phyloP scores from a whole-genome alignment of 2,329 filamentous ascomycete species.

The Fusarium anguioides region DNA sequence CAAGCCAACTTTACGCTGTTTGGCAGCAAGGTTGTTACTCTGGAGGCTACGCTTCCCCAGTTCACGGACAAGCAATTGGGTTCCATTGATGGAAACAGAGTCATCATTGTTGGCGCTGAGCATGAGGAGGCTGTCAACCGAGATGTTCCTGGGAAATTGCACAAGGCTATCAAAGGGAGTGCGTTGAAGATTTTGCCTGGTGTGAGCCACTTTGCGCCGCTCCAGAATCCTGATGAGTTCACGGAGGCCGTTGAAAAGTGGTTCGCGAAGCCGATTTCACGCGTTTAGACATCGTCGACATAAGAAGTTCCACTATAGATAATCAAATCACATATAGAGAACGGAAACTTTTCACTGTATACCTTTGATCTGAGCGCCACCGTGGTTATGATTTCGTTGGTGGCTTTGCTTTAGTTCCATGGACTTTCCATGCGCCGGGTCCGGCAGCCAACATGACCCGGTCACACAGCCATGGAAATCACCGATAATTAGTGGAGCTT shows the following conservation, averaged over 20 bases:
- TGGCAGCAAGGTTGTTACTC: slow-evolving; percentile 50
- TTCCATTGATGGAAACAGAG: slow-evolving; percentile 44
- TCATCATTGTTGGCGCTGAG: slow-evolving; percentile 48
- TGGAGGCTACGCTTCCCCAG: slow-evolving; percentile 53
- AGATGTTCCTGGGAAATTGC: slow-evolving; percentile 50
- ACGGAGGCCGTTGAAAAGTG: slow-evolving; percentile 48
- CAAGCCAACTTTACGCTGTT: slow-evolving; percentile 52
- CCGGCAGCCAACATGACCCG: too few species aligned
- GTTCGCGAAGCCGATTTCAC: not conserved
- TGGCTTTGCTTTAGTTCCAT: not conserved
- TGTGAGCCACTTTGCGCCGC: slow-evolving; percentile 57
- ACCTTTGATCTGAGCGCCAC: too few species aligned
- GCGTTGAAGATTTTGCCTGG: slow-evolving; percentile 49
- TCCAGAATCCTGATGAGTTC: slow-evolving; percentile 54
- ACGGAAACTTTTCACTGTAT: not conserved
- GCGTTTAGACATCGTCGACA: too few species aligned
- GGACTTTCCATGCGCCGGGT: too few species aligned
- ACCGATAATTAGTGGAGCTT: not conserved
- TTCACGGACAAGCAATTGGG: slow-evolving; percentile 46
- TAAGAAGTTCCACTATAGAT: not conserved
- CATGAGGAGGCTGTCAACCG: slow-evolving; percentile 55
- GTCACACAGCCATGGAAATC: too few species aligned
- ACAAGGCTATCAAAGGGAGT: slow-evolving; percentile 53
- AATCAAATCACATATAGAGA: not conserved
- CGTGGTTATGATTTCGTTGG: not conserved